These are phyloP conservation scores for Microsporum ferrugineum DNA, from an alignment of 2,329 filamentous ascomycete genomes.

Conservation along the genomic window DNA sequence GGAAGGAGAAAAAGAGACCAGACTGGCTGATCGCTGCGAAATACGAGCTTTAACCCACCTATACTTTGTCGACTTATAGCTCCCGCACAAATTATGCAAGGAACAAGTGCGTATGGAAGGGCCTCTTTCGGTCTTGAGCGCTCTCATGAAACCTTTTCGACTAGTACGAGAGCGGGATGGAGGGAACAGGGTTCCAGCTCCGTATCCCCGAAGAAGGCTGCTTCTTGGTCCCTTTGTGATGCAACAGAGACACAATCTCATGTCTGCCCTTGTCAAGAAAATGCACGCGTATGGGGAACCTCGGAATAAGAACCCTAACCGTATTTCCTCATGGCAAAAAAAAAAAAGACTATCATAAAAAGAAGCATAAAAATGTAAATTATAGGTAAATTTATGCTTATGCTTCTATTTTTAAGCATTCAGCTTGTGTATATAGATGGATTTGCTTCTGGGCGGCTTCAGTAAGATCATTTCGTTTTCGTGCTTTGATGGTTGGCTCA, in stretches of 20 bases:
- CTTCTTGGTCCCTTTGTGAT: not conserved
- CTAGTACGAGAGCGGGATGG: not conserved
- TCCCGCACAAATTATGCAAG: not conserved
- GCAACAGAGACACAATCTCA: not conserved
- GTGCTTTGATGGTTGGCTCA: not conserved
- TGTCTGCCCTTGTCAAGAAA: not conserved
- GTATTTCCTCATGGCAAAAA: not conserved
- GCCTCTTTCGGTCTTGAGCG: not conserved
- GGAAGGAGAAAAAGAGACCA: not conserved
- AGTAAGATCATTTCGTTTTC: not conserved
- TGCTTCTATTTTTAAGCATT: slow-evolving; percentile 1
- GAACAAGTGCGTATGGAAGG: not conserved
- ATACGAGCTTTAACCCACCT: not conserved
- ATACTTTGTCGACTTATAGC: not conserved
- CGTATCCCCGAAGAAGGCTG: not conserved
- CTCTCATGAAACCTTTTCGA: not conserved
- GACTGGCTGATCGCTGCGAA: slow-evolving; percentile 1
- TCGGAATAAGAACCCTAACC: slow-evolving; percentile 2
- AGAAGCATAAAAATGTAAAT: slow-evolving; percentile 1
- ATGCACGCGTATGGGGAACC: not conserved
- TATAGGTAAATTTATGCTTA: not conserved
- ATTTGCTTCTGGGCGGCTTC: not conserved
- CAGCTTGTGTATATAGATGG: not conserved
- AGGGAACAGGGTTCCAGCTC: not conserved
- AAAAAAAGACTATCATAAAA: not conserved